Evolutionary conservation across 768 basidiomycete species (phyloP).

Genomic region (Termitomyces sp.): DNA sequence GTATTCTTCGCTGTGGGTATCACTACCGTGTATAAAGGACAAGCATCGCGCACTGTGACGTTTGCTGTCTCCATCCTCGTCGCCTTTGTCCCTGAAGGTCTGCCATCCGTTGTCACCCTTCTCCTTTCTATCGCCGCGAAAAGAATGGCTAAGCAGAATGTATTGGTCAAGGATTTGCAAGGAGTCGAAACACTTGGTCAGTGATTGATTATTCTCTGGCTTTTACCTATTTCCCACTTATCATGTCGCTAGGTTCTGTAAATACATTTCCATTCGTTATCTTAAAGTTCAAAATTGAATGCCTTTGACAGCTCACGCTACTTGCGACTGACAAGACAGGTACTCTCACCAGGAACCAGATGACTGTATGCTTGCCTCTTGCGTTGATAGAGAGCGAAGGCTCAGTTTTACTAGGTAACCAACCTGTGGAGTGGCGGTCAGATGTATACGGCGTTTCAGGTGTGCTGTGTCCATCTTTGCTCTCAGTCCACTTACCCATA

Average conservation of each 20-base stretch:
- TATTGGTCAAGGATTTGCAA: conserved; percentile 72
- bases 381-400: background rate
- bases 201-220: conserved; percentile 30
- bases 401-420: conserved; percentile 37
- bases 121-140: conserved; percentile 68
- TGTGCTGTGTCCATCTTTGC: conserved; percentile 13
- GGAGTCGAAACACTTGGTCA: conserved; percentile 68
- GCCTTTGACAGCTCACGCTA: conserved; percentile 48
- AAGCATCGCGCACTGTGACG: conserved; percentile 56
- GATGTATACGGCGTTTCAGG: conserved; percentile 67
- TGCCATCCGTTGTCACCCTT: conserved; percentile 66
- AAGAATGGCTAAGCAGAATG: conserved; percentile 68
- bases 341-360: conserved; percentile 67
- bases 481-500: background rate
- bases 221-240: conserved; percentile 19
- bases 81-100: conserved; percentile 59
- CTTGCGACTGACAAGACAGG: conserved; percentile 74
- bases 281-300: conserved; percentile 2
- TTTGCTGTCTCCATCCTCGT: conserved; percentile 61
- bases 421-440: conserved; percentile 61
- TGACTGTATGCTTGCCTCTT: conserved; percentile 44
- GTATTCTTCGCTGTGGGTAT: conserved; percentile 67
- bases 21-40: conserved; percentile 61
- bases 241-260: conserved; percentile 36
- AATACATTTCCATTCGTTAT: conserved; percentile 2